Evolutionary conservation across 2,329 filamentous ascomycete species (phyloP), one percentile per base, ranked within the genome.

Genomic region (Diplocarpon mali): DNA sequence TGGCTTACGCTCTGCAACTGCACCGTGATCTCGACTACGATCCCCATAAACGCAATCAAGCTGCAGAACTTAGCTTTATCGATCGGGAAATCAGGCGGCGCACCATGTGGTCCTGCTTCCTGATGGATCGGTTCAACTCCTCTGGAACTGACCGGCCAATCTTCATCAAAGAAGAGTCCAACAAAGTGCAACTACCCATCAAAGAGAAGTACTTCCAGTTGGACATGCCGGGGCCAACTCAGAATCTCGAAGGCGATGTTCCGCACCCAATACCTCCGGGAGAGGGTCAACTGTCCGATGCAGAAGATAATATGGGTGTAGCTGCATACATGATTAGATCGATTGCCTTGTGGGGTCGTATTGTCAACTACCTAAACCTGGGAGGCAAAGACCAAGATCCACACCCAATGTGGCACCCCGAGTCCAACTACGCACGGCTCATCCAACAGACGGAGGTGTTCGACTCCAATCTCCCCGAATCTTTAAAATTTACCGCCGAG

Each of bases 101-200:
- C 45, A 92, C 88, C 2, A 96, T 98, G 90, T 98, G 92, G 92
- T 85, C 89, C 11, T 96, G 90, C 61, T 95, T 95, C 59, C 65
- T 95, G 45, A 95, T 96, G 89, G 92, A 98, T 62, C 80, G 90
- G 0, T 95, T 95, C 69, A 95, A 93, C 64, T 95, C 90, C 0
- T 95, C 89, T 1, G 90, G 92, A 2, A 93, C 87, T 2, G 89
- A 95, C 57, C 76, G 90, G 31, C 92, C 92, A 15, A 85, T 87
- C 42, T 95, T 95, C 55, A 83, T 95, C 44, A 83, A 85, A 53
- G 88, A 95, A 62, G 85, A 92, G 53, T 86, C 85, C 44, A 75
- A 96, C 49, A 82, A 87, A 54, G 86, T 95, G 13, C 90, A 92
- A 52, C 67, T 98, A 17, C 92, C 92, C 0, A 85, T 95, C 56